These are phyloP conservation scores for Canavalia ensiformis DNA, from an alignment of 306 rosid genomes.

Conservation along the genomic window DNA sequence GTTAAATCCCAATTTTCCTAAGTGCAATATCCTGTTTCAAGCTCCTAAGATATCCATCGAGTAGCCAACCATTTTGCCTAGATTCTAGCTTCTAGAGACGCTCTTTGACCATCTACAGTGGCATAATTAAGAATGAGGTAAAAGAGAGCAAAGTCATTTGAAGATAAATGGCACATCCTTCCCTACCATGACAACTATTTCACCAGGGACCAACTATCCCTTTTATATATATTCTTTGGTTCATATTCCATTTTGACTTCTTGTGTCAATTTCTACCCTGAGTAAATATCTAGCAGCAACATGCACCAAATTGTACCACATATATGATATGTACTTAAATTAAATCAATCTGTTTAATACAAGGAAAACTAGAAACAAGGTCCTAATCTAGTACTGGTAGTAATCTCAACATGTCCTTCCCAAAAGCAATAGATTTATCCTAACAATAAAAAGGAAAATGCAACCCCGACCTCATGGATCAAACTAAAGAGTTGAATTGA, in stretches of 20 bases:
- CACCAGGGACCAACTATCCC: constrained; percentile 86
- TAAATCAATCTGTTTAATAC: constrained; percentile 58
- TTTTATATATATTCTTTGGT: constrained; percentile 87
- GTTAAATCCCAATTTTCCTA: constrained; percentile 66
- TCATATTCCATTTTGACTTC: constrained; percentile 79
- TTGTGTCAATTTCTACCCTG: constrained; percentile 82
- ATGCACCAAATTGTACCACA: constrained; percentile 93
- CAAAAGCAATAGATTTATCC: no score
- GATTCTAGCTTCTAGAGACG: constrained; percentile 79
- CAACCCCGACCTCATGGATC: no score
- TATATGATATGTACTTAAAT: constrained; percentile 34
- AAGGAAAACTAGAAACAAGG: constrained; percentile 36
- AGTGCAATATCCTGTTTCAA: constrained; percentile 87
- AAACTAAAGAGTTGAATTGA: no score
- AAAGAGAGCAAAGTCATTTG: constrained; percentile 26
- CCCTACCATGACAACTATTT: constrained; percentile 80
- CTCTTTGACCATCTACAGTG: constrained; percentile 85
- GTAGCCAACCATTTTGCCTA: constrained; percentile 84
- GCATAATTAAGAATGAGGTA: background rate
- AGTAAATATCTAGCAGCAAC: constrained; percentile 97
- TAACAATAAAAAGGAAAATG: no score
- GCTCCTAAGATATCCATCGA: constrained; percentile 98
- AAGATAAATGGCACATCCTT: background rate
- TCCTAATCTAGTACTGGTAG: no score
- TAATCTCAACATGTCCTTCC: no score